These are phyloP conservation scores for Linnemannia hyalina DNA, from an alignment of 192 early-diverging fungal genomes.

Conservation along the genomic window DNA sequence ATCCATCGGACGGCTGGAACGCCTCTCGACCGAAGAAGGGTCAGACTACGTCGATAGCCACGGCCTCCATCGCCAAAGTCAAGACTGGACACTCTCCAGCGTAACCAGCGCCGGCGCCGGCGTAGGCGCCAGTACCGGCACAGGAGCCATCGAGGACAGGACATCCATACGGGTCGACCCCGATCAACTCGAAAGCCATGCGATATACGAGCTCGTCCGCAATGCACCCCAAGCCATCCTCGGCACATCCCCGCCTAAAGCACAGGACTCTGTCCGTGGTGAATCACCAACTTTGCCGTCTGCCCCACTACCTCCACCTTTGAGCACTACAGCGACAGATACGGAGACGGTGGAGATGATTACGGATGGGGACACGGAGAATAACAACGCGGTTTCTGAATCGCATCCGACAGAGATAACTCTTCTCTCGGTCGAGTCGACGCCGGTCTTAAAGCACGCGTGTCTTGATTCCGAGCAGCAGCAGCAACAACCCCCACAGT, in stretches of 20 bases:
- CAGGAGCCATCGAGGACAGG: neutral
- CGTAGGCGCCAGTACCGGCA: neutral
- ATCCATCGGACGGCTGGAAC: conserved; percentile 5
- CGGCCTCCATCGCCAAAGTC: neutral
- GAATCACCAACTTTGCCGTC: neutral
- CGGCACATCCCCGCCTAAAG: neutral
- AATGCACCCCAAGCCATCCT: conserved; percentile 33
- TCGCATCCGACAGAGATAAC: neutral
- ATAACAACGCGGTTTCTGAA: neutral
- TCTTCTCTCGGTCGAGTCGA: neutral
- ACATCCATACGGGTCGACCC: conserved; percentile 15
- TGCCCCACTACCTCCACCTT: neutral
- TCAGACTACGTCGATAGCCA: conserved; percentile 6
- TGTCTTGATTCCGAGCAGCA: neutral
- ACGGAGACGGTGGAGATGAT: neutral
- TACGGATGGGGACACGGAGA: neutral
- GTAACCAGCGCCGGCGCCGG: neutral
- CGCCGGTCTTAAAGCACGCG: neutral
- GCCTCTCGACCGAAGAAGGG: neutral
- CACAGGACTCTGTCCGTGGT: neutral
- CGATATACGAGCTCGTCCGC: conserved; percentile 28
- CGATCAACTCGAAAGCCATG: conserved; percentile 25
- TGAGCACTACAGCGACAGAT: neutral
- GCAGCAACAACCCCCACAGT: neutral
- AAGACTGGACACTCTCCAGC: neutral